Conservation (phyloP, 345 rosid genomes). For the Sisymbrium irio region DNA sequence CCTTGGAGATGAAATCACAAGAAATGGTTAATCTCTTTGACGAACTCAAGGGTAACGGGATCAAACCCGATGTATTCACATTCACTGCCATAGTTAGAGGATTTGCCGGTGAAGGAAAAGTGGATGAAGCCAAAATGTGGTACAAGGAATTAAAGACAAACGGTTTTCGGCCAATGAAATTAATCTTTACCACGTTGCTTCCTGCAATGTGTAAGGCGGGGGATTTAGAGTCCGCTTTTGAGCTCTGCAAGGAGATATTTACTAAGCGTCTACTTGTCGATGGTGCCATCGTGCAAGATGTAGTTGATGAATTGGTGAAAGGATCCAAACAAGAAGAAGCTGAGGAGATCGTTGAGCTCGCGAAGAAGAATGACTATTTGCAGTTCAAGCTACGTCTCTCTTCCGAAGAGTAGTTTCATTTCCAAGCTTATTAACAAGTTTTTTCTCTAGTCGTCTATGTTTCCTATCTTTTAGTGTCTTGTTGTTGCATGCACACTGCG, state of each 20-base stretch:
- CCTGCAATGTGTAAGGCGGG: slow-evolving; percentile 50
- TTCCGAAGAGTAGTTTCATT: slow-evolving; percentile 19
- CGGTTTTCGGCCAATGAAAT: slow-evolving; percentile 27
- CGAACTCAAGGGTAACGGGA: slow-evolving; percentile 43
- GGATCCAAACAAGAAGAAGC: slow-evolving; percentile 53
- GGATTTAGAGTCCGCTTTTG: slow-evolving; percentile 49
- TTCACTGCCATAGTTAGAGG: slow-evolving; percentile 58
- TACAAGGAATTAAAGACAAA: slow-evolving; percentile 43
- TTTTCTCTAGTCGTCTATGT: slow-evolving; percentile 7
- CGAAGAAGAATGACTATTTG: slow-evolving; percentile 34
- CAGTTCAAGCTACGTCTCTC: slow-evolving; percentile 37
- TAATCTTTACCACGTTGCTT: slow-evolving; percentile 39
- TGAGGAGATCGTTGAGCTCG: slow-evolving; percentile 47
- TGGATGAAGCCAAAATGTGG: slow-evolving; percentile 52
- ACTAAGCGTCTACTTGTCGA: slow-evolving; percentile 24
- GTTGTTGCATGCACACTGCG: slow-evolving; percentile 16
- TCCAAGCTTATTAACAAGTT: slow-evolving; percentile 3
- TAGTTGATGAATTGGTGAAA: slow-evolving; percentile 50
- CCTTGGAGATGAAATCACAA: slow-evolving; percentile 34
- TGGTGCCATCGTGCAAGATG: slow-evolving; percentile 40
- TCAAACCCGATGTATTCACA: slow-evolving; percentile 45
- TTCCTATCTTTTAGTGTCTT: background rate
- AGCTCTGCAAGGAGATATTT: slow-evolving; percentile 45
- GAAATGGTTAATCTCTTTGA: slow-evolving; percentile 45
- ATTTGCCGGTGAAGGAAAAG: slow-evolving; percentile 39